Base-by-base conservation (phyloP, 179 eudicot genomes). In the Amaranthus tricolor region DNA sequence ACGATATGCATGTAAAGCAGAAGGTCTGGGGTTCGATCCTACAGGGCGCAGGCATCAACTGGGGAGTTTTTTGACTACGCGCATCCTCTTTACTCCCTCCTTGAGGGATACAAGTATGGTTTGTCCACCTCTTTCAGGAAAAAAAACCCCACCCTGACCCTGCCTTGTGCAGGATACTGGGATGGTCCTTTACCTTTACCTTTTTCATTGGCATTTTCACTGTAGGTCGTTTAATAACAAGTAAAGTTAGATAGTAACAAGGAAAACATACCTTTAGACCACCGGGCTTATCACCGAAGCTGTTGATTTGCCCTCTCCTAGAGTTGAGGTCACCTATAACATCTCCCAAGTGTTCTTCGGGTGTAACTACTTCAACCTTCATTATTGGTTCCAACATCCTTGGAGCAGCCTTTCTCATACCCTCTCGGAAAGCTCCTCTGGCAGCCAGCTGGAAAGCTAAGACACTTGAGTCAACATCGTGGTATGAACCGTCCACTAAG, bases 261-360 rank as follows among this genome's bases (percentile, higher is more conserved):
- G 17, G 65, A 13, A 8, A 52, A 19, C 76, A 62, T 91, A 95
- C 99, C 99, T 95, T 95, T 59, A 95, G 96, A 62, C 97, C 91
- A 81, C 99, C 97, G 62, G 98, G 99, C 78, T 95, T 95, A 79
- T 95, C 99, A 48, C 96, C 96, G 75, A 93, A 95, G 83, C 85
- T 89, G 84, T 90, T 95, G 79, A 95, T 95, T 83, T 89, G 97
- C 45, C 99, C 98, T 86, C 98, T 91, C 62, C 99, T 88, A 43
- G 98, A 93, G 84, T 93, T 95, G 31, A 95, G 88, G 85, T 95
- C 98, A 82, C 99, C 99, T 79, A 95, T 95, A 45, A 95, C 99
- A 82, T 95, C 99, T 24, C 99, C 99, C 80, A 95, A 82, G 79
- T 95, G 98, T 64, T 95, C 99, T 65, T 95, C 98, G 58, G 99